Percentiles rank a stretch among this genome's conserved stretches.
These are phyloP conservation scores for Gamsiella multidivaricata DNA, from an alignment of 192 early-diverging fungal genomes.

Conservation along the genomic window DNA sequence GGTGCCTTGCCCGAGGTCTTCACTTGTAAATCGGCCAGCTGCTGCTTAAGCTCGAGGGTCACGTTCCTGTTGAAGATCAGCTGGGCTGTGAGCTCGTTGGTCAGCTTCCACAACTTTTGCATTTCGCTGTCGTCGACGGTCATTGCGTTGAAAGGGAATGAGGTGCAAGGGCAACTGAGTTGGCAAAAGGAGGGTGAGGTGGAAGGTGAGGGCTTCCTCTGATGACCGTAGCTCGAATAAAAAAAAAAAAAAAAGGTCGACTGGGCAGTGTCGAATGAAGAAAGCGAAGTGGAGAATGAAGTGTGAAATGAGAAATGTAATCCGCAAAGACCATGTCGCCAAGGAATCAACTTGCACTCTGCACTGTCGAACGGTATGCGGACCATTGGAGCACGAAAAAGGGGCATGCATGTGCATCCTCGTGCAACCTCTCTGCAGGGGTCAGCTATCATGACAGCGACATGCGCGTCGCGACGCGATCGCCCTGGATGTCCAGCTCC, in stretches of 20 bases:
- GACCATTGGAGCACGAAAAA: background rate
- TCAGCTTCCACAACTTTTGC: conserved; percentile 58
- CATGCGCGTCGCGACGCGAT: too few species aligned
- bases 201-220: background rate
- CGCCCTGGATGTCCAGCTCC: too few species aligned
- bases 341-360: too few species aligned
- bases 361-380: too few species aligned
- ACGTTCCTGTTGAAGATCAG: conserved; percentile 55
- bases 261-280: background rate
- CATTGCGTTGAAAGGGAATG: conserved; percentile 6
- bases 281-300: background rate
- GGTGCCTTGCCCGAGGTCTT: conserved; percentile 1
- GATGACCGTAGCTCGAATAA: too few species aligned
- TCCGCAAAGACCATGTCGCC: background rate
- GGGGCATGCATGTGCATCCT: background rate
- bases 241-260: background rate
- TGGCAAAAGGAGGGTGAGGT: too few species aligned
- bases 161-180: too few species aligned
- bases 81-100: conserved; percentile 58
- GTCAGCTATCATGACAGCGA: too few species aligned
- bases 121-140: conserved; percentile 57
- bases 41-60: conserved; percentile 35
- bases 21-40: conserved; percentile 54
- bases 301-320: background rate
- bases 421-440: too few species aligned